Evolutionary conservation across 306 rosid species (phyloP).

Genomic region (Nissolia schottii): DNA sequence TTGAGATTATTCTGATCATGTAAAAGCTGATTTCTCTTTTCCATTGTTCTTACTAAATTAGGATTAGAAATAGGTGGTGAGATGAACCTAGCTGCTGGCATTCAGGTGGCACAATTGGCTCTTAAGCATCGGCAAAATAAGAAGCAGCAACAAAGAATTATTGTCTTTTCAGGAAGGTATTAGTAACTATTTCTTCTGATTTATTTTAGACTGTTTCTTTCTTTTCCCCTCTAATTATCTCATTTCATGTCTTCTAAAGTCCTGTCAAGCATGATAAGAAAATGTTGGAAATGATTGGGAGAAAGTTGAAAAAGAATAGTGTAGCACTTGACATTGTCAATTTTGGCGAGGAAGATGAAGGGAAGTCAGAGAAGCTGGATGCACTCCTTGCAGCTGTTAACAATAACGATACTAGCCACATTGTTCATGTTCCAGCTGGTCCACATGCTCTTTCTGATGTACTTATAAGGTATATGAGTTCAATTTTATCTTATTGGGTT

Average conservation of each 20-base stretch:
- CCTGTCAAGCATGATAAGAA: constrained; percentile 81
- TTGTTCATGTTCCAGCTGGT: constrained; percentile 41
- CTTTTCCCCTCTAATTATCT: neutral
- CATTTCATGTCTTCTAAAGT: constrained; percentile 36
- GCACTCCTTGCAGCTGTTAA: constrained; percentile 80
- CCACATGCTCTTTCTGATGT: constrained; percentile 39
- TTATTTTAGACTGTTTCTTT: neutral
- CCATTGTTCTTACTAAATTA: constrained; percentile 17
- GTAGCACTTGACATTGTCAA: constrained; percentile 86
- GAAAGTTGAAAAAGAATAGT: constrained; percentile 84
- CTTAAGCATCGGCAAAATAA: constrained; percentile 97
- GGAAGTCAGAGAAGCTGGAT: constrained; percentile 77
- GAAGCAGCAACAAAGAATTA: constrained; percentile 95
- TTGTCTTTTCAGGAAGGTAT: constrained; percentile 91
- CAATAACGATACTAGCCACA: constrained; percentile 70
- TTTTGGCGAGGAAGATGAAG: constrained; percentile 93
- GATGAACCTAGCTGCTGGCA: constrained; percentile 90
- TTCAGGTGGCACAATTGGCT: constrained; percentile 97
- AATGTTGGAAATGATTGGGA: constrained; percentile 75
- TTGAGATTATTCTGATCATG: neutral
- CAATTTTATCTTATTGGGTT: neutral
- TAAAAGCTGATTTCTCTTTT: neutral
- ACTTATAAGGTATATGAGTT: constrained; percentile 47
- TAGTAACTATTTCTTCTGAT: neutral
- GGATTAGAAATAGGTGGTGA: constrained; percentile 94